These are phyloP conservation scores for Crotalaria pallida DNA, from an alignment of 306 rosid genomes.

Conservation along the genomic window DNA sequence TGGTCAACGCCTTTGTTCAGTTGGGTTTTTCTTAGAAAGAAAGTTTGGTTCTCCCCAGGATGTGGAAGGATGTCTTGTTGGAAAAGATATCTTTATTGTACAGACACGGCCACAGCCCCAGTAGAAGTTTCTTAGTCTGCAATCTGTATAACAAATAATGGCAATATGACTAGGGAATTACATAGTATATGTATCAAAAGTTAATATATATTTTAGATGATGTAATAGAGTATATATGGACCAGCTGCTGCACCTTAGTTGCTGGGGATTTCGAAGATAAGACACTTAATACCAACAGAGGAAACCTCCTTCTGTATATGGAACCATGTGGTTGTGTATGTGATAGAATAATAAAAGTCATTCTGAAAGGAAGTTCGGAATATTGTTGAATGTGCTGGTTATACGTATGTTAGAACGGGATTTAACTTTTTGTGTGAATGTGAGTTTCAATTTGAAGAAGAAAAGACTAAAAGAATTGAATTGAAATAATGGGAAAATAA, in stretches of 20 bases:
- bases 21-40: slow-evolving; percentile 80
- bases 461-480: no score
- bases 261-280: neutral
- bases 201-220: neutral
- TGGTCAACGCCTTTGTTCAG: slow-evolving; percentile 85
- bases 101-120: slow-evolving; percentile 91
- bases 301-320: neutral
- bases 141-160: neutral
- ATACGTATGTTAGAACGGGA: no score
- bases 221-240: neutral
- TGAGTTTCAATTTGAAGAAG: no score
- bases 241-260: neutral
- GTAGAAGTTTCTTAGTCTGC: slow-evolving; percentile 15
- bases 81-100: slow-evolving; percentile 75
- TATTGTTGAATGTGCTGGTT: neutral
- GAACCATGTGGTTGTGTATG: neutral
- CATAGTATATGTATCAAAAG: neutral
- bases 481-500: no score
- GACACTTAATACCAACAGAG: neutral
- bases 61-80: slow-evolving; percentile 85
- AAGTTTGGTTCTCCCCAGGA: slow-evolving; percentile 91
- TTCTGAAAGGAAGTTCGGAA: neutral
- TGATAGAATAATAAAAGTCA: neutral
- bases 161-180: neutral
- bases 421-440: no score